These are phyloP conservation scores for Gautieria morchelliformis DNA, from an alignment of 768 basidiomycete genomes.

Conservation along the genomic window DNA sequence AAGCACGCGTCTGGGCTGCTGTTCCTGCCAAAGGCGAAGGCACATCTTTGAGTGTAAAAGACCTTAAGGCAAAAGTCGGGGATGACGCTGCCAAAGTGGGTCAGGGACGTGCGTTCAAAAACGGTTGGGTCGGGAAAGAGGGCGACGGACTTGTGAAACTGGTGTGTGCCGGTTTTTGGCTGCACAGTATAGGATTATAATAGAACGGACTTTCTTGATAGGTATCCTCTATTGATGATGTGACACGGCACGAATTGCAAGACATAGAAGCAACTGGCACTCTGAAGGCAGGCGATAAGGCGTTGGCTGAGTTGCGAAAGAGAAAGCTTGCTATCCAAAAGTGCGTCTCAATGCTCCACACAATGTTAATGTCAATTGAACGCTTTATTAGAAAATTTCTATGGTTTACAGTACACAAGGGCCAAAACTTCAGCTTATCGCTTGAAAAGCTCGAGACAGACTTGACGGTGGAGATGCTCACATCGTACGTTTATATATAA, in stretches of 20 bases:
- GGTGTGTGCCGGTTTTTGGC: slow-evolving; percentile 36
- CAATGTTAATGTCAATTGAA: background rate
- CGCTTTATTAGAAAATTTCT: slow-evolving; percentile 73
- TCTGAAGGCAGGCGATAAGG: slow-evolving; percentile 66
- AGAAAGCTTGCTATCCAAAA: slow-evolving; percentile 81
- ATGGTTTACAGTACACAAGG: slow-evolving; percentile 88
- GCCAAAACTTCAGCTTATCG: slow-evolving; percentile 79
- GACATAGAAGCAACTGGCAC: slow-evolving; percentile 69
- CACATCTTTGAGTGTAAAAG: slow-evolving; percentile 49
- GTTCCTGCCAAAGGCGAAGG: slow-evolving; percentile 66
- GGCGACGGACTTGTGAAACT: slow-evolving; percentile 78
- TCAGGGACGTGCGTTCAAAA: slow-evolving; percentile 93
- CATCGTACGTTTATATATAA: slow-evolving; percentile 49
- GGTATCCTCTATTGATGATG: slow-evolving; percentile 60
- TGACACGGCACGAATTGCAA: slow-evolving; percentile 62
- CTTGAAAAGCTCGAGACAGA: slow-evolving; percentile 93
- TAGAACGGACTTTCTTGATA: slow-evolving; percentile 18
- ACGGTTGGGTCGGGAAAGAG: slow-evolving; percentile 92
- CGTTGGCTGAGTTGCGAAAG: slow-evolving; percentile 79
- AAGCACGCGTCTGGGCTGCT: slow-evolving; percentile 87
- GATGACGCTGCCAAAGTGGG: slow-evolving; percentile 88
- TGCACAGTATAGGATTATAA: background rate
- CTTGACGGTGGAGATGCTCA: slow-evolving; percentile 89
- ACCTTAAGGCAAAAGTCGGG: slow-evolving; percentile 70
- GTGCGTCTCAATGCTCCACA: slow-evolving; percentile 28